These are phyloP conservation scores for Coemansia sp. DNA, from an alignment of 192 early-diverging fungal species.

Conservation along the genomic window DNA sequence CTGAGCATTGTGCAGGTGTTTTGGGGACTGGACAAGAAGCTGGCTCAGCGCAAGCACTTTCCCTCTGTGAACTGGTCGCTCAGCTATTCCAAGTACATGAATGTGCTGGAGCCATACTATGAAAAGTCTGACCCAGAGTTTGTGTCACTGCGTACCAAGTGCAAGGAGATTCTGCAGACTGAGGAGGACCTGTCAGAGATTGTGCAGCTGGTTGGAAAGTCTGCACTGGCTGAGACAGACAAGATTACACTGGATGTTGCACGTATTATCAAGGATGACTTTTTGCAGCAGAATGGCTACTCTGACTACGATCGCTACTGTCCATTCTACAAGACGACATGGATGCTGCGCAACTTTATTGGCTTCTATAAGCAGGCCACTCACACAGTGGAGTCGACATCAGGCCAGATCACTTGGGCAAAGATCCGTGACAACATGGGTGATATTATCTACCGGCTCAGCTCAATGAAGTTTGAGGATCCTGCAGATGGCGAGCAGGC, in stretches of 20 bases:
- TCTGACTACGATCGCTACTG: conserved; percentile 98
- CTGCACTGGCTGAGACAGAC: conserved; percentile 87
- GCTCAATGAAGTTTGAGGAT: conserved; percentile 99
- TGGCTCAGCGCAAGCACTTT: conserved; percentile 99
- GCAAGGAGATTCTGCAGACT: conserved; percentile 97
- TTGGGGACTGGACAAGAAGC: conserved; percentile 99
- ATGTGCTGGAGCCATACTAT: conserved; percentile 94
- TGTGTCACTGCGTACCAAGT: conserved; percentile 83
- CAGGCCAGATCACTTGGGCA: conserved; percentile 88
- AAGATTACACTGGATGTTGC: conserved; percentile 99
- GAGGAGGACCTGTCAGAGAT: conserved; percentile 99
- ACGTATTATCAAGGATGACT: conserved; percentile 99
- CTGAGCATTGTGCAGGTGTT: conserved; percentile 99
- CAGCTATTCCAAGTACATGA: conserved; percentile 97
- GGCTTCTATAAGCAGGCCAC: conserved; percentile 93
- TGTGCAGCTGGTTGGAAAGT: conserved; percentile 99
- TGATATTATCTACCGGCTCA: conserved; percentile 94
- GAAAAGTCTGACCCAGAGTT: conserved; percentile 96
- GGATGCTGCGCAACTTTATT: conserved; percentile 98
- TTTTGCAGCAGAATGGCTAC: conserved; percentile 99
- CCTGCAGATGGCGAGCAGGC: conserved; percentile 93
- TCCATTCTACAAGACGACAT: conserved; percentile 99
- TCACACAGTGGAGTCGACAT: conserved; percentile 92
- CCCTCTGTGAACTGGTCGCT: conserved; percentile 99
- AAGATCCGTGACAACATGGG: conserved; percentile 92